Evolutionary conservation across 2,329 filamentous ascomycete species (phyloP).

Genomic region (Venturia pyrina): DNA sequence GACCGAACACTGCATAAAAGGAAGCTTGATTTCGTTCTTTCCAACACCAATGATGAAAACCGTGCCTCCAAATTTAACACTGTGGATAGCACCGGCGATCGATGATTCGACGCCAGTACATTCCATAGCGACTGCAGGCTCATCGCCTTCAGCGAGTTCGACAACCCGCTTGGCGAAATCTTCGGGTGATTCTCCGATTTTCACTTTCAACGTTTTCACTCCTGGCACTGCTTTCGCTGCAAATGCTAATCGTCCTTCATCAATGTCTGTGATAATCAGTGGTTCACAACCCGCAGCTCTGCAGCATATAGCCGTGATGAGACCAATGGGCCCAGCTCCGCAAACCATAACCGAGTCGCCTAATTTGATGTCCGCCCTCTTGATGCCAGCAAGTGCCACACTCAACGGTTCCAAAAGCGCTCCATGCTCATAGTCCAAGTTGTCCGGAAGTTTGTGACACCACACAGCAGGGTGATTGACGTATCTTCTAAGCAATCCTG

Average conservation of each 20-base stretch:
- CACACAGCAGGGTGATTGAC: constrained; percentile 89
- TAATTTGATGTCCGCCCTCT: constrained; percentile 68
- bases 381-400: constrained; percentile 80
- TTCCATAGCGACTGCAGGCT: constrained; percentile 75
- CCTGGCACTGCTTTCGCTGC: constrained; percentile 74
- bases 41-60: constrained; percentile 96
- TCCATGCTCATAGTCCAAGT: constrained; percentile 82
- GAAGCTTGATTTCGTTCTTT: constrained; percentile 88
- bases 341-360: constrained; percentile 85
- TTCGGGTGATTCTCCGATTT: constrained; percentile 52
- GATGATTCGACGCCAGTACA: constrained; percentile 92
- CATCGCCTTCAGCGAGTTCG: constrained; percentile 61
- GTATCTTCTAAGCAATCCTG: constrained; percentile 80
- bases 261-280: constrained; percentile 89
- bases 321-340: constrained; percentile 86
- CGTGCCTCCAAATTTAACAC: constrained; percentile 88
- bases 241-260: constrained; percentile 73
- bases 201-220: constrained; percentile 71
- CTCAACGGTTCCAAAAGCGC: constrained; percentile 83
- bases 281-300: constrained; percentile 82
- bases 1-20: constrained; percentile 87
- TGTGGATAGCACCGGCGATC: constrained; percentile 77
- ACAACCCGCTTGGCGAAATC: constrained; percentile 62
- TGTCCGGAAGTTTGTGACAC: constrained; percentile 88
- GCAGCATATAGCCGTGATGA: constrained; percentile 77